Evolutionary conservation across 2,329 filamentous ascomycete species (phyloP).

Genomic region (Xylaria sp.): DNA sequence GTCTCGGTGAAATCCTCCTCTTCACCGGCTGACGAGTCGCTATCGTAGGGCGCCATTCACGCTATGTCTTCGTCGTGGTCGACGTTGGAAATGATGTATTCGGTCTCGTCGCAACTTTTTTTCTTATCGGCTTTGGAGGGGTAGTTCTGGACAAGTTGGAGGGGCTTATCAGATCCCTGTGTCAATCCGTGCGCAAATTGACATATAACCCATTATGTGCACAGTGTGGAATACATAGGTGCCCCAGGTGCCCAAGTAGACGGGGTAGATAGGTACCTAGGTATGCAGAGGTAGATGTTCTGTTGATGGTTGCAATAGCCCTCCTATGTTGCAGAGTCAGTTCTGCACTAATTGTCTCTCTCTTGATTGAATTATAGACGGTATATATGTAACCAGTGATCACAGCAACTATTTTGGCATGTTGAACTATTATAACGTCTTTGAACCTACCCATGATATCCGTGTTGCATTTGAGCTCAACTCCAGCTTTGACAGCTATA

Average conservation of each 20-base stretch:
- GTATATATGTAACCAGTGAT: too few relatives aligned
- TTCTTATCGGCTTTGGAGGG: constrained; percentile 34
- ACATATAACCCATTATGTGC: background rate
- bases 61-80: background rate
- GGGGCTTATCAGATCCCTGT: constrained; percentile 27
- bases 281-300: too few relatives aligned
- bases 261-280: too few relatives aligned
- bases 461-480: background rate
- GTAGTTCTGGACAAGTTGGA: constrained; percentile 20
- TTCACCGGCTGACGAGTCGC: constrained; percentile 80
- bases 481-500: too few relatives aligned
- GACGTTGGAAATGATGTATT: background rate
- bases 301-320: too few relatives aligned
- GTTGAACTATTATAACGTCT: too few relatives aligned
- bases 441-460: background rate
- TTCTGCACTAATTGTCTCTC: background rate
- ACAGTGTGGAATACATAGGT: background rate
- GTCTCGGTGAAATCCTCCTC: constrained; percentile 79
- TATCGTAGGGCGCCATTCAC: constrained; percentile 71
- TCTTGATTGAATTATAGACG: too few relatives aligned
- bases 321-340: background rate
- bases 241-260: too few relatives aligned
- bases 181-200: background rate
- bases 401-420: too few relatives aligned
- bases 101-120: constrained; percentile 32